These are phyloP conservation scores for Xerocomellus amylosporus DNA, from an alignment of 768 basidiomycete genomes.

Conservation along the genomic window DNA sequence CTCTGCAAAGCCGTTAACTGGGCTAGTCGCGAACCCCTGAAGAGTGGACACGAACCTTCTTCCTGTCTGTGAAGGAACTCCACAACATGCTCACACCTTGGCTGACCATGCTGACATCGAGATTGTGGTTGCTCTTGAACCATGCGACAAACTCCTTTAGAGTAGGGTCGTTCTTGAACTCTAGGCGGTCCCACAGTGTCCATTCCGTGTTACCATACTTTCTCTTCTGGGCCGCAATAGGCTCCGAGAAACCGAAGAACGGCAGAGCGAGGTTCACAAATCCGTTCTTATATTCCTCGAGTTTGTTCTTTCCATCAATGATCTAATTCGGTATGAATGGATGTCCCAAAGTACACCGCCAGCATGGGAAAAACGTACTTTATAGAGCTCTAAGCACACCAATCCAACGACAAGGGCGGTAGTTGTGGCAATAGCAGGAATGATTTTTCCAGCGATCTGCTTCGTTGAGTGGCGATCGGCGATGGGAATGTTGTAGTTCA, in stretches of 20 bases:
- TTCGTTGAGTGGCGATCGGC: slow-evolving; percentile 94
- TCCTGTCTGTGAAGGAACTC: slow-evolving; percentile 89
- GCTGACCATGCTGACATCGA: slow-evolving; percentile 93
- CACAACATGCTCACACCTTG: slow-evolving; percentile 98
- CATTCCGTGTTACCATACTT: slow-evolving; percentile 89
- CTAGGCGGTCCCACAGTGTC: slow-evolving; percentile 98
- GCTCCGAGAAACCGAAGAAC: slow-evolving; percentile 99
- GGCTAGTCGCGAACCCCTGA: not conserved
- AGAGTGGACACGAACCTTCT: slow-evolving; percentile 61
- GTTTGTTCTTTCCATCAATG: slow-evolving; percentile 90
- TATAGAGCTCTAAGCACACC: slow-evolving; percentile 95
- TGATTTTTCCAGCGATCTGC: slow-evolving; percentile 98
- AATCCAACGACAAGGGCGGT: slow-evolving; percentile 94
- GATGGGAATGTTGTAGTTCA: slow-evolving; percentile 85
- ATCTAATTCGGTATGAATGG: slow-evolving; percentile 48
- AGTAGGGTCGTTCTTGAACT: slow-evolving; percentile 86
- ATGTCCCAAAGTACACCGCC: not conserved
- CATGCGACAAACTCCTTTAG: slow-evolving; percentile 78
- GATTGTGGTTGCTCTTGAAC: slow-evolving; percentile 81
- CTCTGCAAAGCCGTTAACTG: slow-evolving; percentile 48
- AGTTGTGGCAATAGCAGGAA: slow-evolving; percentile 98
- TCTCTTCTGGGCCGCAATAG: slow-evolving; percentile 82
- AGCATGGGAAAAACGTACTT: slow-evolving; percentile 45
- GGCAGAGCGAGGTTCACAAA: slow-evolving; percentile 97
- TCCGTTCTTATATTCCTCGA: slow-evolving; percentile 97